phyloP scores from a whole-genome alignment of 2,329 filamentous ascomycete species.

The Xylogone sp. region DNA sequence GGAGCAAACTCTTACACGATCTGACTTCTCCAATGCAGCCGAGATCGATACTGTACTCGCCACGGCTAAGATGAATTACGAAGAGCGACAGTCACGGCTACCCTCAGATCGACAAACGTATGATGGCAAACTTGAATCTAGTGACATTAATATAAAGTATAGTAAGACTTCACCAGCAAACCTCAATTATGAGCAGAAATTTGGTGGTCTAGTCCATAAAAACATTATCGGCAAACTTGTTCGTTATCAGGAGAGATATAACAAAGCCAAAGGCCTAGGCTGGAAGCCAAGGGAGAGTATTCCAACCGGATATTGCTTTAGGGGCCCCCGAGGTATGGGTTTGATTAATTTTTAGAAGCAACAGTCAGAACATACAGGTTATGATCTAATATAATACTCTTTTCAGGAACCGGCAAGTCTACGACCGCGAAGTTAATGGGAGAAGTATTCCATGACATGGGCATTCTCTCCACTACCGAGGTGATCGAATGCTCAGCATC shows the following conservation, averaged over 20 bases:
- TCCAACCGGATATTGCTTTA: slow-evolving; percentile 56
- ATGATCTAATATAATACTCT: too few relatives aligned
- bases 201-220: too few relatives aligned
- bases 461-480: slow-evolving; percentile 55
- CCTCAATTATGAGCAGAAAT: too few relatives aligned
- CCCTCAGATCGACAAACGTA: too few relatives aligned
- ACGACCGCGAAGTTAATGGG: slow-evolving; percentile 72
- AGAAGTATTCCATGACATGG: slow-evolving; percentile 71
- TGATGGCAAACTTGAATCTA: too few relatives aligned
- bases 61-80: slow-evolving; percentile 39
- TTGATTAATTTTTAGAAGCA: slow-evolving; percentile 37
- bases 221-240: slow-evolving; percentile 43
- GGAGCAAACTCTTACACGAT: slow-evolving; percentile 54
- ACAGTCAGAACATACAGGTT: too few relatives aligned
- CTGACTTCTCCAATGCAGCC: slow-evolving; percentile 69
- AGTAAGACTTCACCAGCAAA: too few relatives aligned
- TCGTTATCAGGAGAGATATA: slow-evolving; percentile 41
- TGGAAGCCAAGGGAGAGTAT: slow-evolving; percentile 48
- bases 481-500: slow-evolving; percentile 65
- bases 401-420: slow-evolving; percentile 64
- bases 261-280: slow-evolving; percentile 38
- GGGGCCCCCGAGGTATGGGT: slow-evolving; percentile 58
- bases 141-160: too few relatives aligned
- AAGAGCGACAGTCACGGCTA: slow-evolving; percentile 21
- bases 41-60: slow-evolving; percentile 69